Conservation (phyloP, 306 rosid species). For the Quillaja saponaria region DNA sequence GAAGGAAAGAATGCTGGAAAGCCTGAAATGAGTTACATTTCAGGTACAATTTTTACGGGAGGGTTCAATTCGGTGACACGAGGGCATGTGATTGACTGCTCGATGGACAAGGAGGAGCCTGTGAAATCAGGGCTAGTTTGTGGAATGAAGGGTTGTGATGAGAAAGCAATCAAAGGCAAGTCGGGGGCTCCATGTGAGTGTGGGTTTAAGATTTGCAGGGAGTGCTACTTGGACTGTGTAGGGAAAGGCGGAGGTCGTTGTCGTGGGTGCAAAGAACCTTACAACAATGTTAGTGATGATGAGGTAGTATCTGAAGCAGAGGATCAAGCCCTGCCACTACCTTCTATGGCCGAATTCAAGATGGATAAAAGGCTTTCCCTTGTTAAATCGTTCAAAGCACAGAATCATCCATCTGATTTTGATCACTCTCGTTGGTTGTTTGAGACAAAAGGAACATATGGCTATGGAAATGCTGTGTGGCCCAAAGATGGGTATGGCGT, state of each 20-base stretch:
- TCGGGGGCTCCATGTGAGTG: conserved; percentile 54
- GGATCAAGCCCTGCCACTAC: conserved; percentile 69
- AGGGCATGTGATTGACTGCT: conserved; percentile 66
- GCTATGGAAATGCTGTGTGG: conserved; percentile 88
- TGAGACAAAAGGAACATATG: conserved; percentile 85
- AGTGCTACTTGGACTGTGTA: conserved; percentile 64
- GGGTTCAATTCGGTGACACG: conserved; percentile 80
- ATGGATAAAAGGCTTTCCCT: conserved; percentile 73
- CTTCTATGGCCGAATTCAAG: conserved; percentile 72
- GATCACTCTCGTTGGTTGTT: conserved; percentile 83
- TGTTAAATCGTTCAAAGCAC: conserved; percentile 76
- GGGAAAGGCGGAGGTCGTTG: conserved; percentile 60
- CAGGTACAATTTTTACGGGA: conserved; percentile 73
- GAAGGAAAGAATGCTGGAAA: conserved; percentile 33
- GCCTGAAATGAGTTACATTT: conserved; percentile 47
- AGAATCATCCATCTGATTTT: conserved; percentile 65
- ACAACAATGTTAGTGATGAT: conserved; percentile 42
- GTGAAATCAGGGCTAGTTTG: conserved; percentile 49
- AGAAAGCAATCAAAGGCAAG: conserved; percentile 46
- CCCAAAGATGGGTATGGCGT: conserved; percentile 72
- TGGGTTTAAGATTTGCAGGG: conserved; percentile 74
- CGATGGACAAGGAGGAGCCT: conserved; percentile 30
- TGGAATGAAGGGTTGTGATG: conserved; percentile 75
- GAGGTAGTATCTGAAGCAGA: conserved; percentile 58
- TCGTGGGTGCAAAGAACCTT: conserved; percentile 77